Conservation (phyloP, 2,329 filamentous ascomycete genomes). For the Cytospora leucostoma region DNA sequence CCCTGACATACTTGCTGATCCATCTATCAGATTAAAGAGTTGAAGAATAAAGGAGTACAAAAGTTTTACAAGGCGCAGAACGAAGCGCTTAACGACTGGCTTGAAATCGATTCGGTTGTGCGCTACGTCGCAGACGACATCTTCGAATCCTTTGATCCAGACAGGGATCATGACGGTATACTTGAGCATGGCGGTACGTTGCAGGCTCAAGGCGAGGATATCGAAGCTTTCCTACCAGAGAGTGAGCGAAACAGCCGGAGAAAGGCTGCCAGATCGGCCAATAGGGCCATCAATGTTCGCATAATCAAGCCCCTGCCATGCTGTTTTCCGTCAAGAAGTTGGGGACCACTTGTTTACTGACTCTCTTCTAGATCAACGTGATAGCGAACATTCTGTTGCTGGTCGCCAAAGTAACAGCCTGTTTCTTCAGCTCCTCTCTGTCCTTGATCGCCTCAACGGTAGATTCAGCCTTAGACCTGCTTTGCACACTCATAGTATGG, state of each 20-base stretch:
- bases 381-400: constrained; percentile 30
- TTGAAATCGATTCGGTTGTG: constrained; percentile 60
- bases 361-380: constrained; percentile 23
- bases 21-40: constrained; percentile 47
- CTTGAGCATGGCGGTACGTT: constrained; percentile 53
- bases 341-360: background rate
- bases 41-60: constrained; percentile 54
- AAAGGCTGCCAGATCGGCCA: constrained; percentile 49
- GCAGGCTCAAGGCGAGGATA: constrained; percentile 48
- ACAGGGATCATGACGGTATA: constrained; percentile 58
- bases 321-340: background rate
- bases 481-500: constrained; percentile 64
- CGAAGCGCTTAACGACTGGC: constrained; percentile 47
- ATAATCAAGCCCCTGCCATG: background rate
- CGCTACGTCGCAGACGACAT: constrained; percentile 55
- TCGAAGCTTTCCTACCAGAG: constrained; percentile 57
- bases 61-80: constrained; percentile 59
- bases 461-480: constrained; percentile 61
- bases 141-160: constrained; percentile 61
- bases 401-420: constrained; percentile 27
- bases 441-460: constrained; percentile 63
- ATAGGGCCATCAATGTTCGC: constrained; percentile 46
- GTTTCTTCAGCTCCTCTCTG: constrained; percentile 45
- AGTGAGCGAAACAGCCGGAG: constrained; percentile 52
- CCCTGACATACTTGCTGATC: background rate